Base-by-base conservation (phyloP, 345 rosid species). In the Populus simonii region DNA sequence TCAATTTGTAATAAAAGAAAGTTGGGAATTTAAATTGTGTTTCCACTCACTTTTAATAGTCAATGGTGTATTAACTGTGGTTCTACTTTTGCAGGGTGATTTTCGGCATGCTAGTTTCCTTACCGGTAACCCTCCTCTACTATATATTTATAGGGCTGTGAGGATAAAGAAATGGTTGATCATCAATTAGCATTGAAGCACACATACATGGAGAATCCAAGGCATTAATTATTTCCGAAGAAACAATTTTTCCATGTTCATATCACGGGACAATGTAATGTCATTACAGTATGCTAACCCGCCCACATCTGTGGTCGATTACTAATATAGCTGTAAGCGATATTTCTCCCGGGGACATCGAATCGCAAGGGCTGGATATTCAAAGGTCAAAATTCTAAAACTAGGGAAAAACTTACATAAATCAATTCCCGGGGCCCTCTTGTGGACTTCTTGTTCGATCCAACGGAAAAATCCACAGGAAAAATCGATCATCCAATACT, bases 31-130 rank as follows among this genome's bases (percentile, higher is more conserved):
- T 22, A 29, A 7, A 17, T 8, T 15, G 11, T 15, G 70, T 66
- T 22, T 3, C 11, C 1, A 7, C 15, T 66, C 23, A 8, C 38
- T 33, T 36, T 66, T 6, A 3, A 25, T 18, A 6, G 4, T 68
- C 67, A 36, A 9, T 72, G 11, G 39, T 18, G 29, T 29, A 18
- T 61, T 55, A 8, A 55, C 11, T 3, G 62, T 55, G 23, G 27
- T 71, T 25, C 20, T 57, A 7, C 1, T 77, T 59, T 79, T 76
- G 79, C 94, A 92, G 97, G 92, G 97, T 92, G 8, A 92, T 90
- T 62, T 92, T 92, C 71, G 97, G 97, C n/a, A 92, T 92, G 97
- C 63, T 92, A 74, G 94, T 90, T 62, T 89, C 97, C 17, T 83
- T 92, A 72, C 97, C 93, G 5, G 91, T 91, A 53, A 92, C 94